Evolutionary conservation across 495 filamentous ascomycete species (phyloP).

Genomic region (Aspergillus conjunctus): DNA sequence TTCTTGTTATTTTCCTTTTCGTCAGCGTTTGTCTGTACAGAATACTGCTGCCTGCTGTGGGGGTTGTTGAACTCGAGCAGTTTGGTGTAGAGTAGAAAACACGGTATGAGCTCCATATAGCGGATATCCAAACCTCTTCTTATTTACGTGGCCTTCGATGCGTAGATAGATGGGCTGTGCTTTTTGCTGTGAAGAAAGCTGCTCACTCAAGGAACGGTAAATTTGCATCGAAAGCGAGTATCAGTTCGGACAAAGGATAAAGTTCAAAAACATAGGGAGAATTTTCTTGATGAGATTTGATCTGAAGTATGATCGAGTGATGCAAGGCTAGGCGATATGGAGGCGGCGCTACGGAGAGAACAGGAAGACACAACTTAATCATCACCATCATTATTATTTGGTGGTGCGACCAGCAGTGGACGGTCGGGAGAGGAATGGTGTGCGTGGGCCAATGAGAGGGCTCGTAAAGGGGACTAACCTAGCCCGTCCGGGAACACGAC

Average conservation of each 20-base stretch:
- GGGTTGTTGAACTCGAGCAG: conserved; percentile 20
- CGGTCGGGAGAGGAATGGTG: conserved; percentile 17
- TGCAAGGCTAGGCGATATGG: not conserved
- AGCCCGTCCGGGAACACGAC: conserved; percentile 48
- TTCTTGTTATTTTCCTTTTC: conserved; percentile 20
- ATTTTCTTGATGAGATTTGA: no score
- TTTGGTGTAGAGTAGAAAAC: conserved; percentile 31
- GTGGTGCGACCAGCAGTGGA: conserved; percentile 14
- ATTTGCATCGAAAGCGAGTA: not conserved
- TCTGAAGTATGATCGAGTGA: not conserved
- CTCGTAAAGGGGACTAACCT: conserved; percentile 40
- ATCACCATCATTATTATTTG: conserved; percentile 32
- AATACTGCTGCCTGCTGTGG: conserved; percentile 28
- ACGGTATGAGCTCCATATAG: conserved; percentile 26
- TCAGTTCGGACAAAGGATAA: not conserved
- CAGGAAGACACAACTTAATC: conserved; percentile 9
- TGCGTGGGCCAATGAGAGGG: conserved; percentile 39
- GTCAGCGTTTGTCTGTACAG: conserved; percentile 37
- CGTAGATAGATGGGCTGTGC: not conserved
- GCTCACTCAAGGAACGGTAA: not conserved
- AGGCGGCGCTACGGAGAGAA: conserved; percentile 10
- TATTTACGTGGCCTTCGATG: not conserved
- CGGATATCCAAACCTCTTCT: not conserved
- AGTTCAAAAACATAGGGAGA: not conserved
- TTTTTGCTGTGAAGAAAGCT: not conserved